phyloP scores from a whole-genome alignment of 2,329 filamentous ascomycete genomes.

The Volutella citrinella region DNA sequence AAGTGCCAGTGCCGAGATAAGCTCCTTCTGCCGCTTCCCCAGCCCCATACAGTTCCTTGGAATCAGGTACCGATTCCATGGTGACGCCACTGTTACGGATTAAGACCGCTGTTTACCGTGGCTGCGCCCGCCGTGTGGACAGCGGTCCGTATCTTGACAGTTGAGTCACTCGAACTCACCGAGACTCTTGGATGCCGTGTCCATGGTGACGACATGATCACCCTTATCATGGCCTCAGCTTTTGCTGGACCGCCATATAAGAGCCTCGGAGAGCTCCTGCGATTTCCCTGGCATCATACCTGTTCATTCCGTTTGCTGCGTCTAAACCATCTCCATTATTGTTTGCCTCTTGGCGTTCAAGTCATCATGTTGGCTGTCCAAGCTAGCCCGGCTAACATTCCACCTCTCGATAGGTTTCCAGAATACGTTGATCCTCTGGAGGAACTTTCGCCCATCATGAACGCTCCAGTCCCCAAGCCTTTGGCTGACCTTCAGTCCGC shows the following conservation, averaged over 20 bases:
- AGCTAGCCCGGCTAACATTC: constrained; percentile 39
- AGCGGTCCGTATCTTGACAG: constrained; percentile 11
- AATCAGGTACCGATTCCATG: background rate
- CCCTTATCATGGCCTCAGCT: constrained; percentile 7
- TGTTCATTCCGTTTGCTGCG: constrained; percentile 6
- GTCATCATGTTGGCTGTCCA: constrained; percentile 35
- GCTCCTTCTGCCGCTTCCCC: background rate
- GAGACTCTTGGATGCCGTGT: constrained; percentile 7
- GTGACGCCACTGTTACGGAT: too few species aligned
- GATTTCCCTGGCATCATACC: too few species aligned
- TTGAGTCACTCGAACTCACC: constrained; percentile 9
- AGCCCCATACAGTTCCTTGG: background rate
- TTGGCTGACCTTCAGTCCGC: constrained; percentile 39
- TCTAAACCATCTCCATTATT: constrained; percentile 9
- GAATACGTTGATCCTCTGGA: constrained; percentile 41
- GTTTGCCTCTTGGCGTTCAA: constrained; percentile 9
- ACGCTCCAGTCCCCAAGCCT: constrained; percentile 37
- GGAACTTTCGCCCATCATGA: constrained; percentile 29
- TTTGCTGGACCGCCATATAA: constrained; percentile 1
- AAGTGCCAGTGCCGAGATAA: constrained; percentile 18
- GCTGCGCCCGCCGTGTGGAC: constrained; percentile 14
- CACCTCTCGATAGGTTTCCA: constrained; percentile 40
- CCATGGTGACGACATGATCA: constrained; percentile 9
- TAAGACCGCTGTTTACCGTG: too few species aligned
- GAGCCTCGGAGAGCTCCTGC: constrained; percentile 7